Evolutionary conservation across 257 asterid species (phyloP).

Genomic region (Nicotiana paniculata): DNA sequence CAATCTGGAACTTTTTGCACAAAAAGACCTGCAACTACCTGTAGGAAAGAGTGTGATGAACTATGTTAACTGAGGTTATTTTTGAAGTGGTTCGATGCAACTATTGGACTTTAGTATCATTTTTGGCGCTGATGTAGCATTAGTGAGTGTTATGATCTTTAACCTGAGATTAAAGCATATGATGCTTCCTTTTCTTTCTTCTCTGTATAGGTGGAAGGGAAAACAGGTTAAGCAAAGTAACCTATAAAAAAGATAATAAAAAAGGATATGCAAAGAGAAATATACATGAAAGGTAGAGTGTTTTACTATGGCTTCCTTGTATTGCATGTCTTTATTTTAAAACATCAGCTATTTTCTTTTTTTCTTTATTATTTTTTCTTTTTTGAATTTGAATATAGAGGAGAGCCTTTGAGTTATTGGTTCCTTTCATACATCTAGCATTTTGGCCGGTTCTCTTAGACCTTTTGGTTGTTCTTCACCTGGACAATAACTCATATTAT

Average conservation of each 20-base stretch:
- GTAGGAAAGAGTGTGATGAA: constrained; percentile 1
- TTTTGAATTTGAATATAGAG: not conserved
- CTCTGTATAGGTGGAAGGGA: not conserved
- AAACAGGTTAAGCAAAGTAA: not conserved
- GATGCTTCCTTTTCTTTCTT: not conserved
- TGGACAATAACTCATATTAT: not conserved
- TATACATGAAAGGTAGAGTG: not conserved
- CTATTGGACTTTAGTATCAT: not conserved
- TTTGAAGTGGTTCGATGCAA: not conserved
- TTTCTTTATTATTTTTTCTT: not conserved
- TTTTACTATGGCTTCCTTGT: not conserved
- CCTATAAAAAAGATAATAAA: not conserved
- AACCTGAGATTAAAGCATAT: not conserved
- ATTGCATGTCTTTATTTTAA: not conserved
- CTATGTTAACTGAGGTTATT: not conserved
- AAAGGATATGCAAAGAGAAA: not conserved
- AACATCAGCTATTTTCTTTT: not conserved
- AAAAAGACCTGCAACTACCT: not conserved
- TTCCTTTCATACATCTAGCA: not conserved
- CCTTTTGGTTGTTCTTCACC: not conserved
- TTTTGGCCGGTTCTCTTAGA: not conserved
- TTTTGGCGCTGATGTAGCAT: not conserved
- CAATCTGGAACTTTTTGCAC: not conserved
- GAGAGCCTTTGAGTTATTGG: not conserved
- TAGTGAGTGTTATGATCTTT: not conserved